Base-by-base conservation (phyloP, 495 filamentous ascomycete genomes). In the Penicillium salamii region DNA sequence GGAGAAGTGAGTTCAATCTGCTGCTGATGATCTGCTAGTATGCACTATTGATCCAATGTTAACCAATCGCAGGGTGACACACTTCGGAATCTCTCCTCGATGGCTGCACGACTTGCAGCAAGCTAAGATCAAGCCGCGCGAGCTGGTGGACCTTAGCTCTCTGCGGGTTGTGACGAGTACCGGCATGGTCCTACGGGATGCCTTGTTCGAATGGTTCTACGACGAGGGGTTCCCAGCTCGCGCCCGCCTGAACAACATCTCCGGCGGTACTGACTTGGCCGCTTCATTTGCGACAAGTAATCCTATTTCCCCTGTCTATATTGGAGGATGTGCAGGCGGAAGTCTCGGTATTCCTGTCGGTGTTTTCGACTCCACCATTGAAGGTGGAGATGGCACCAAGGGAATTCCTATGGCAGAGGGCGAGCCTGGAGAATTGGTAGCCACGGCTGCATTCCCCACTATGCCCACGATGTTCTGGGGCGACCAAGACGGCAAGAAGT, bases 161-260 rank as follows among this genome's bases (percentile, higher is more conserved):
- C 71, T 92, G 20, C 65, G 68, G 19, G 58, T 69, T 13, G 86
- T 90, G 14, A 81, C 77, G 8, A 79, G 76, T 47, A 92, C 88
- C 4, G 88, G 87, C 11, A 91, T 91, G 88, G 87, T 90, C 1
- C 75, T 91, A 7, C 78, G 84, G 7, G 78, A 88, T 36, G 74
- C 80, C 29, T 70, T 88, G 32, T 90, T 89, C 61, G 79, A 87
- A 47, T 92, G 87, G 87, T 90, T 91, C 74, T 91, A 90, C 66
- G 87, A 90, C 63, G 61, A 64, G n/a, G 88, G 76, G 11, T 92
- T 92, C 65, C 86, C 87, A 0, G 23, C 75, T 2, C 63, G 69
- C 53, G 74, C 80, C 3, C 86, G 86, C 6, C 73, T 91, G 3
- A 75, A 63, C 42, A 92, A 92, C 57, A 85, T 91, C 41, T 84